Evolutionary conservation across 345 rosid species (phyloP).

Genomic region (Rhodamnia argentea): DNA sequence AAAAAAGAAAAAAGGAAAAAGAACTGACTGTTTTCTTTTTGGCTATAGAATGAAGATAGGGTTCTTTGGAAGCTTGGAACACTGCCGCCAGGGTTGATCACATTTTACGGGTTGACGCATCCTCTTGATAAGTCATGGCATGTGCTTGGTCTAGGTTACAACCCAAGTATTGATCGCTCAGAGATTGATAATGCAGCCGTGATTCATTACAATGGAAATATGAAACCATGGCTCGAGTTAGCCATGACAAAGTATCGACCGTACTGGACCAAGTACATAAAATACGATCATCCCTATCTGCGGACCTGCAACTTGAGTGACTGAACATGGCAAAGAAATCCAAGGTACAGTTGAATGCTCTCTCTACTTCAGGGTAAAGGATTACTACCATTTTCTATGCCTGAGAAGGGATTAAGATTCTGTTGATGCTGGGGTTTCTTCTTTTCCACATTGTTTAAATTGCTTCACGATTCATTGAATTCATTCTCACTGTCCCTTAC

Average conservation of each 20-base stretch:
- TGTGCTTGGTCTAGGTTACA: conserved; percentile 93
- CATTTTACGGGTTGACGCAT: conserved; percentile 78
- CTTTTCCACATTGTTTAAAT: conserved; percentile 19
- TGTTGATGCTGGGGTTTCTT: conserved; percentile 7
- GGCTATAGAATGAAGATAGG: conserved; percentile 78
- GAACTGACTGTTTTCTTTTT: not conserved
- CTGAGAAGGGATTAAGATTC: not conserved
- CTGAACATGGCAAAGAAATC: conserved; percentile 14
- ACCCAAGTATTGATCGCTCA: conserved; percentile 68
- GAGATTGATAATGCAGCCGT: conserved; percentile 94
- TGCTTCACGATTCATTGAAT: conserved; percentile 28
- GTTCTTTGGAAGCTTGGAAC: conserved; percentile 98
- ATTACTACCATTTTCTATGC: not conserved
- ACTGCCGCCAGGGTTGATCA: conserved; percentile 94
- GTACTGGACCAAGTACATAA: conserved; percentile 87
- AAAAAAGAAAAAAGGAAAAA: not conserved
- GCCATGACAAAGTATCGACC: conserved; percentile 90
- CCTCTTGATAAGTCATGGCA: conserved; percentile 96
- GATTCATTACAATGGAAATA: conserved; percentile 93
- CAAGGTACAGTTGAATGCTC: conserved; percentile 7
- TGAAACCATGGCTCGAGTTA: conserved; percentile 99
- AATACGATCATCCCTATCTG: conserved; percentile 80
- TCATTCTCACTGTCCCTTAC: not conserved
- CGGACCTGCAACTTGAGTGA: conserved; percentile 68
- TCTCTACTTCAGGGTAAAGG: not conserved